These are phyloP conservation scores for Cymbopogon flexuosus DNA, from an alignment of 202 grass and related monocot species.

Conservation along the genomic window DNA sequence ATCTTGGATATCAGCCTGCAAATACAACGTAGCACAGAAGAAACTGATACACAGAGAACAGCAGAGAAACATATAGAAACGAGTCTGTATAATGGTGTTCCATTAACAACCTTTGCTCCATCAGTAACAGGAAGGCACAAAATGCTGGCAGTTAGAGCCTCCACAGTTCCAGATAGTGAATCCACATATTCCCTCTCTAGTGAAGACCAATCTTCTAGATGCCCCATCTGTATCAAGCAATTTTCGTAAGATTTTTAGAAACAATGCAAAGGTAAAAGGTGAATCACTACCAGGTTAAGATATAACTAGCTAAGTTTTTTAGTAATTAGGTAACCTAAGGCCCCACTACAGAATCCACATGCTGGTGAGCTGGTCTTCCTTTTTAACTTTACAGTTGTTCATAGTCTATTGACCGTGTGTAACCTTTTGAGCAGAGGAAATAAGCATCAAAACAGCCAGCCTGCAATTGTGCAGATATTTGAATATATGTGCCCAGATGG, in stretches of 20 bases:
- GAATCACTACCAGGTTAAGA: slow-evolving; percentile 7
- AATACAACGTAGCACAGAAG: slow-evolving; percentile 11
- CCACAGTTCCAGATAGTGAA: slow-evolving; percentile 52
- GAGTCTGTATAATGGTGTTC: background rate
- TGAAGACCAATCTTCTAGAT: slow-evolving; percentile 62
- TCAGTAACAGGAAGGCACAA: slow-evolving; percentile 61
- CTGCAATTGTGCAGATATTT: slow-evolving; percentile 7
- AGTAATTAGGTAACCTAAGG: background rate
- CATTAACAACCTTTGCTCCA: slow-evolving; percentile 62
- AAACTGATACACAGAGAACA: background rate
- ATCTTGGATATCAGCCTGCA: slow-evolving; percentile 60
- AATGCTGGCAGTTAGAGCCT: slow-evolving; percentile 55
- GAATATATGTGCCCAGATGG: slow-evolving; percentile 13
- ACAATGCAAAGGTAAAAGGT: slow-evolving; percentile 17
- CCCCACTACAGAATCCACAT: slow-evolving; percentile 22
- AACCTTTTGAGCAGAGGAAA: slow-evolving; percentile 16
- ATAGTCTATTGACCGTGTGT: slow-evolving; percentile 6
- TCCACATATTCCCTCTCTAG: slow-evolving; percentile 48
- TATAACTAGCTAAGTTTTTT: background rate
- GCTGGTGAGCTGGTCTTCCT: slow-evolving; percentile 33
- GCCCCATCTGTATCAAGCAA: slow-evolving; percentile 44
- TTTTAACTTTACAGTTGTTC: slow-evolving; percentile 37
- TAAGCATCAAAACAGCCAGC: slow-evolving; percentile 4
- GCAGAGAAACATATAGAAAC: slow-evolving; percentile 19
- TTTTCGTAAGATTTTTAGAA: slow-evolving; percentile 21